Conservation (phyloP, 164 flowering plant species). For the Liquidambar formosana region DNA sequence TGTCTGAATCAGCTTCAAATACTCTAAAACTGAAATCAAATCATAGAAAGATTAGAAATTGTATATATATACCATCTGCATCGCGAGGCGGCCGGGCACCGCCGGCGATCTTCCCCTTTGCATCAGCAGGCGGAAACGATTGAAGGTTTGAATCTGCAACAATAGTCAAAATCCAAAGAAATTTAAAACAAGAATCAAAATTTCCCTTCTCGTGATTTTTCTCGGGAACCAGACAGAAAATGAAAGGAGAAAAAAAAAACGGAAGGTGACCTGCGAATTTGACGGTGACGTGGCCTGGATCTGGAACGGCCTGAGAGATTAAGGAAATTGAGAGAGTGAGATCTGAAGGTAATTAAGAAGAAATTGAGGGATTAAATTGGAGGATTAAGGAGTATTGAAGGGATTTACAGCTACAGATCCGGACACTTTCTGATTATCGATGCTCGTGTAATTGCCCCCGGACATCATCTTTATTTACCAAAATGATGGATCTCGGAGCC, state of each 20-base stretch:
- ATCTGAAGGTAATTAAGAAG: conserved; percentile 10
- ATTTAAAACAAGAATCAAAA: neutral
- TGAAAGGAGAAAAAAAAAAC: neutral
- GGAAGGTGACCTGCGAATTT: conserved; percentile 52
- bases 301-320: conserved; percentile 67
- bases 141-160: conserved; percentile 75
- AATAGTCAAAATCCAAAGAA: neutral
- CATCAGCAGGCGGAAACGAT: conserved; percentile 76
- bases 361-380: neutral
- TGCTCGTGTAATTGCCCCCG: conserved; percentile 64
- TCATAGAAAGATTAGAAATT: neutral
- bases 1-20: neutral
- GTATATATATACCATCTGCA: conserved; percentile 80
- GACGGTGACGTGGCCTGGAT: conserved; percentile 65
- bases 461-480: conserved; percentile 69
- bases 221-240: neutral
- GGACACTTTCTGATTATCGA: conserved; percentile 76
- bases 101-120: conserved; percentile 83
- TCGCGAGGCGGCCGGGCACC: conserved; percentile 79
- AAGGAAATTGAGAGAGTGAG: conserved; percentile 12
- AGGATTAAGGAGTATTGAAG: neutral
- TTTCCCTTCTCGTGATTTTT: neutral
- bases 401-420: conserved; percentile 92
- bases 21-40: neutral
- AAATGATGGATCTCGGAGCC: too few relatives aligned